A percentile compares a stretch with the other conserved stretches of the same genome.
phyloP scores from a whole-genome alignment of 2,329 filamentous ascomycete species.

The Phoma sp. region DNA sequence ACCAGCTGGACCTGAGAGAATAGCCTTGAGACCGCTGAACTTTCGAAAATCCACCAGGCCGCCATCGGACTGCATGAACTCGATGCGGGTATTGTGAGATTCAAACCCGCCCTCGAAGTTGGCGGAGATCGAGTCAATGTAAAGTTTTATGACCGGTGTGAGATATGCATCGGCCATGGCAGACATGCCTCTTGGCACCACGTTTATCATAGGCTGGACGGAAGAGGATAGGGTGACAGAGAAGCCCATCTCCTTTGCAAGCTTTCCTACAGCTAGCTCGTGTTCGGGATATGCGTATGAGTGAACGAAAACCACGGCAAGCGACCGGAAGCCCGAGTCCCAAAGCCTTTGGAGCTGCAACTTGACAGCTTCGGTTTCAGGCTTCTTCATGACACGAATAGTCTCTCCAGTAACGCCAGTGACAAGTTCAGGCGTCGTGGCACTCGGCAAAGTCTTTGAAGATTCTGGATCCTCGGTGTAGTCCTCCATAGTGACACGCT shows the following conservation, averaged over 20 bases:
- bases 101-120: constrained; percentile 36
- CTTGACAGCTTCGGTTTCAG: constrained; percentile 22
- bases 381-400: constrained; percentile 33
- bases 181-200: constrained; percentile 30
- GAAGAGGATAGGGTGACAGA: constrained; percentile 37
- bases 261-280: constrained; percentile 32
- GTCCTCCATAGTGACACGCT: constrained; percentile 39
- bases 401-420: constrained; percentile 38
- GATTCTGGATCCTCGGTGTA: constrained; percentile 37
- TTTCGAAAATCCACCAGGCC: constrained; percentile 34
- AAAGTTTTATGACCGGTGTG: constrained; percentile 30
- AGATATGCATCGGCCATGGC: constrained; percentile 40
- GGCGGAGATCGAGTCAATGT: constrained; percentile 19
- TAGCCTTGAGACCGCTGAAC: constrained; percentile 41
- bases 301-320: constrained; percentile 47
- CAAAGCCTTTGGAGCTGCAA: constrained; percentile 26
- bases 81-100: constrained; percentile 34
- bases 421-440: constrained; percentile 19
- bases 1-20: constrained; percentile 46
- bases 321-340: constrained; percentile 44
- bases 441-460: constrained; percentile 3
- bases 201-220: constrained; percentile 34
- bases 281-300: constrained; percentile 46
- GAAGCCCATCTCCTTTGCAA: constrained; percentile 42
- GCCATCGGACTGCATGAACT: constrained; percentile 49